phyloP scores from a whole-genome alignment of 495 filamentous ascomycete genomes.

The Neurospora sp. region DNA sequence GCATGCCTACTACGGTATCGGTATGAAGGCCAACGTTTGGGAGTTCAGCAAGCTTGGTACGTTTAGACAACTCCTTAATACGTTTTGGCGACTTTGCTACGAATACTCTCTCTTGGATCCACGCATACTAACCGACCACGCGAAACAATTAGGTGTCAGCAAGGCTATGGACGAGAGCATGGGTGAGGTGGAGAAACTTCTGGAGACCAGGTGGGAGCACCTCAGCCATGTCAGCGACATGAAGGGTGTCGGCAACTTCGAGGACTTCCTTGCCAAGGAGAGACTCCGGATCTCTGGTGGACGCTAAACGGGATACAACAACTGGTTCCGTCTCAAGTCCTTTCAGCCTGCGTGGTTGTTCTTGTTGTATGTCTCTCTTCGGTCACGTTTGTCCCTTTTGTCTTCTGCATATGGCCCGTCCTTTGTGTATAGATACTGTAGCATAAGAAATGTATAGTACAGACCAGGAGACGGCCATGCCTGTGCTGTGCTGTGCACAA shows the following conservation, averaged over 20 bases:
- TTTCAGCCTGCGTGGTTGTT: neutral
- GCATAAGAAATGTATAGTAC: slow-evolving; percentile 1
- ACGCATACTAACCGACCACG: too few relatives aligned
- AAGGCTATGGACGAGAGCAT: slow-evolving; percentile 55
- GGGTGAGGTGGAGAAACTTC: slow-evolving; percentile 46
- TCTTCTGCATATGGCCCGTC: neutral
- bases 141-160: slow-evolving; percentile 29
- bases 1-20: slow-evolving; percentile 85
- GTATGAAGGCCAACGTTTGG: slow-evolving; percentile 98
- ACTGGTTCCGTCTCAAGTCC: neutral
- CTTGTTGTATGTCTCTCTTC: neutral
- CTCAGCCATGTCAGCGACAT: slow-evolving; percentile 48
- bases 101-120: neutral
- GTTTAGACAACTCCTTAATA: slow-evolving; percentile 6
- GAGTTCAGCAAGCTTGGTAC: slow-evolving; percentile 65
- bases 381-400: neutral
- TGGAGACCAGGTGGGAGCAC: slow-evolving; percentile 53
- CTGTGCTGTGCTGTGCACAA: neutral
- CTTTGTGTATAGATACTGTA: slow-evolving; percentile 9
- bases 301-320: slow-evolving; percentile 11
- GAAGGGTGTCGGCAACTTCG: slow-evolving; percentile 41
- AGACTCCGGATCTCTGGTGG: slow-evolving; percentile 29
- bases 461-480: slow-evolving; percentile 2
- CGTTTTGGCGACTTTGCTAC: neutral
- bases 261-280: slow-evolving; percentile 45